Conservation (phyloP, 2,329 filamentous ascomycete species). For the Xylaria sp. region DNA sequence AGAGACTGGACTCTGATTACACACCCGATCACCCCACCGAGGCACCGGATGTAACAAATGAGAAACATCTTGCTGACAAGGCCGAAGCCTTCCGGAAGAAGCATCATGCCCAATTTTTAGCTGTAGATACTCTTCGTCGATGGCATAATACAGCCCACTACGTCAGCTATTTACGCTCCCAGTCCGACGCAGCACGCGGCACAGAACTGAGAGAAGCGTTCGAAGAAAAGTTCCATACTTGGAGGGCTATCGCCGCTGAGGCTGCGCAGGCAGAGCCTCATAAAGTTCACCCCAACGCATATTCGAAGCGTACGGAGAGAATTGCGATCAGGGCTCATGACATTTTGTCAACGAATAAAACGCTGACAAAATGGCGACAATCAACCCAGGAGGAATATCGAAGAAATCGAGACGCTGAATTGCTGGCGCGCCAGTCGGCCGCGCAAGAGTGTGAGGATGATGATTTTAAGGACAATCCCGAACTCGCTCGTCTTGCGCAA, state of each 20-base stretch:
- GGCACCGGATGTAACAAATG: slow-evolving; percentile 21
- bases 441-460: slow-evolving; percentile 30
- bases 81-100: slow-evolving; percentile 45
- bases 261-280: slow-evolving; percentile 39
- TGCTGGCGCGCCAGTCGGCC: slow-evolving; percentile 21
- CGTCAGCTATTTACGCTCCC: slow-evolving; percentile 39
- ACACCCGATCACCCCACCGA: slow-evolving; percentile 10
- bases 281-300: slow-evolving; percentile 44
- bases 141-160: slow-evolving; percentile 47
- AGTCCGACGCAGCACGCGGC: slow-evolving; percentile 44
- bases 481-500: slow-evolving; percentile 46
- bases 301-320: slow-evolving; percentile 48
- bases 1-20: slow-evolving; percentile 8
- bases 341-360: slow-evolving; percentile 44
- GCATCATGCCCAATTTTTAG: slow-evolving; percentile 44
- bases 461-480: slow-evolving; percentile 40
- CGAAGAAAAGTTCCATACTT: slow-evolving; percentile 42
- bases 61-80: slow-evolving; percentile 37
- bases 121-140: slow-evolving; percentile 42
- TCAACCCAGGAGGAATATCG: slow-evolving; percentile 36
- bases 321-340: slow-evolving; percentile 47
- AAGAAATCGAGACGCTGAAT: slow-evolving; percentile 36
- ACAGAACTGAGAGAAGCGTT: slow-evolving; percentile 42
- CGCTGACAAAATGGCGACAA: slow-evolving; percentile 45
- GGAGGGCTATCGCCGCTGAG: slow-evolving; percentile 44